Base-by-base conservation (phyloP, 2,329 filamentous ascomycete genomes). In the Epicoccum nigrum region DNA sequence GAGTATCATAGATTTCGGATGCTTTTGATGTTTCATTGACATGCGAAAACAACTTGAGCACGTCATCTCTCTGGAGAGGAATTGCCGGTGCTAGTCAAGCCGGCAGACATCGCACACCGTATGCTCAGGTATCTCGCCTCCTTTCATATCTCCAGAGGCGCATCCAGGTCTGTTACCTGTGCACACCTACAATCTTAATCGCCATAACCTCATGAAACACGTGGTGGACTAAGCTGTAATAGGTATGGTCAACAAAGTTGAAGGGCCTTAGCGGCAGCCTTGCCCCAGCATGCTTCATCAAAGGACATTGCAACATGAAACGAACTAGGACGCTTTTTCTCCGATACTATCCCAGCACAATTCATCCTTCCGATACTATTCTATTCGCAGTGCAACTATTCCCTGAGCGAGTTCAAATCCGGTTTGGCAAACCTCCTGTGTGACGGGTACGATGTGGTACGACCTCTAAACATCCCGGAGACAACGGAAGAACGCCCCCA, bases 341-440 rank as follows among this genome's bases (percentile, higher is more conserved):
- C 43, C 49, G 38, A 52, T 52, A 9, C 43, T 47, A 47, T 47
- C 33, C 49, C 49, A 52, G 28, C 33, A 27, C 32, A 33, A 33
- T 23, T 21, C 23, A 43, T 28, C 8, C 28, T 13, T 38, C 49
- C 49, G 49, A 28, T 35, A 32, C 43, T 43, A 43, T 46, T 42
- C 49, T 38, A 38, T 42, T 52, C 38, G 38, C 43, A 52, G 38
- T 40, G 16, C 43, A 46, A 42, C 32, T 17, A 38, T 42, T 9
- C 38, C 49, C 42, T 43, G 27, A 43, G 42, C 35, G 30, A 27
- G 45, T 37, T 37, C 30, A 46, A 19, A 7, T 51, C 37, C 37
- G 31, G 25, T 13, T 15, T 13, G 25, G 32, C 30, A 23, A 3
- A 16, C 41, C 48, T 31, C 35, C 41, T 51, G 31, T 15, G 37